phyloP scores from a whole-genome alignment of 2,329 filamentous ascomycete species.

The Colletotrichum somersetense region DNA sequence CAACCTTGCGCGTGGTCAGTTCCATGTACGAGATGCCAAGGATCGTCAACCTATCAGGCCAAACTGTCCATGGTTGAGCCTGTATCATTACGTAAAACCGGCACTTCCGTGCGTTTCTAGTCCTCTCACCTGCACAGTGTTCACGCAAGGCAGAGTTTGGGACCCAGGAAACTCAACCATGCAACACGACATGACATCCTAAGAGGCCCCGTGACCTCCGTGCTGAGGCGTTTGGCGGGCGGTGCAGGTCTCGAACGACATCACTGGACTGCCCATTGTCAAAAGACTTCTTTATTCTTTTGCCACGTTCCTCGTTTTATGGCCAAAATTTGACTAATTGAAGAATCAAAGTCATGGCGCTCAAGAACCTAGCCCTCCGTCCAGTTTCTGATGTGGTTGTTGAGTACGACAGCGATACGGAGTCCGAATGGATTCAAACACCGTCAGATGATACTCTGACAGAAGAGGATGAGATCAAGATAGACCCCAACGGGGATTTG shows the following conservation, averaged over 20 bases:
- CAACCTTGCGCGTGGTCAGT: conserved; percentile 26
- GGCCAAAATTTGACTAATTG: not conserved
- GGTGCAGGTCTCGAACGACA: conserved; percentile 12
- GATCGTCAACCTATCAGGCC: conserved; percentile 21
- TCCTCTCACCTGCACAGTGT: conserved; percentile 23
- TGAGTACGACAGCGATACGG: conserved; percentile 29
- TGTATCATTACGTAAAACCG: conserved; percentile 41
- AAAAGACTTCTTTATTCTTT: not conserved
- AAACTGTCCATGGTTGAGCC: conserved; percentile 13
- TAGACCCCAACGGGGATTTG: conserved; percentile 29
- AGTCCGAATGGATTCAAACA: conserved; percentile 29
- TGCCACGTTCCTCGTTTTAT: not conserved
- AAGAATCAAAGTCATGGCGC: conserved; percentile 6
- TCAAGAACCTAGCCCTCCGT: conserved; percentile 16
- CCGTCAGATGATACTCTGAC: conserved; percentile 20
- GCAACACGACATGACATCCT: conserved; percentile 13
- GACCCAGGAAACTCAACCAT: conserved; percentile 24
- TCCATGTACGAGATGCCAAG: conserved; percentile 40
- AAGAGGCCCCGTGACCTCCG: conserved; percentile 27
- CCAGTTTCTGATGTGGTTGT: not conserved
- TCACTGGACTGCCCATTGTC: not conserved
- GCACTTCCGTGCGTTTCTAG: conserved; percentile 34
- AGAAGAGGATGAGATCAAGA: conserved; percentile 25
- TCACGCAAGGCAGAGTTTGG: conserved; percentile 12
- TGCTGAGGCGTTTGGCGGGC: conserved; percentile 7